phyloP scores from a whole-genome alignment of 1,284 basidiomycete species.

The Tausonia pullulans region DNA sequence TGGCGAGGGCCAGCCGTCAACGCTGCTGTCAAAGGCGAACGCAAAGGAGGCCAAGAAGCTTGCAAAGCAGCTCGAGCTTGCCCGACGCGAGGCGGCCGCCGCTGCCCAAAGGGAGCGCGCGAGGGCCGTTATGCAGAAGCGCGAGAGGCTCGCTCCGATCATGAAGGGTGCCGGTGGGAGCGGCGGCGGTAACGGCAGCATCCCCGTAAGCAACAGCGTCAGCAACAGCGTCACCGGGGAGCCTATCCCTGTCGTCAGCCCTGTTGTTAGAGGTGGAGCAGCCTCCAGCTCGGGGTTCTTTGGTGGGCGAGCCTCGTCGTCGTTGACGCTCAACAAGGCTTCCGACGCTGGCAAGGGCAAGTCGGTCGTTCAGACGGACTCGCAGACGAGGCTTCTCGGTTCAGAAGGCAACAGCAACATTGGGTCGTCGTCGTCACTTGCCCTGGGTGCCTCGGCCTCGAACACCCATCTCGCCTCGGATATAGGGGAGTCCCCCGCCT shows the following conservation, averaged over 20 bases:
- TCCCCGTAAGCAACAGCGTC: slow-evolving; percentile 4
- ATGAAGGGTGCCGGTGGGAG: slow-evolving; percentile 41
- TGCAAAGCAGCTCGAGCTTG: slow-evolving; percentile 75
- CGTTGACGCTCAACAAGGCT: not conserved
- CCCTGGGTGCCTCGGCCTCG: not conserved
- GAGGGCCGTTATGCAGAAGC: slow-evolving; percentile 89
- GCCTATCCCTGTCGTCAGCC: no score
- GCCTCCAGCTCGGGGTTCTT: no score
- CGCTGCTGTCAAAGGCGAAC: slow-evolving; percentile 48
- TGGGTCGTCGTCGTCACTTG: not conserved
- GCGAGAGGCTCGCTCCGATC: slow-evolving; percentile 49
- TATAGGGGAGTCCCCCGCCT: no score
- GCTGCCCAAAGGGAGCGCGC: slow-evolving; percentile 63
- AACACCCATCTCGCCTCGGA: not conserved
- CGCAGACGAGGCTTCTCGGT: not conserved
- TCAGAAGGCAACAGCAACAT: not conserved
- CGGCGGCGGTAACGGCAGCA: slow-evolving; percentile 6
- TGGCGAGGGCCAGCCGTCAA: slow-evolving; percentile 28
- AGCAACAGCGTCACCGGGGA: not conserved
- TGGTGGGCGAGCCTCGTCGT: not conserved
- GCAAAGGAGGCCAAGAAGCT: slow-evolving; percentile 82
- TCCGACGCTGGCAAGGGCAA: not conserved
- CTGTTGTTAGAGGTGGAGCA: no score
- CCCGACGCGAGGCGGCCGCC: slow-evolving; percentile 66
- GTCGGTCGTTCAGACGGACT: not conserved